A percentile compares a stretch with the other conserved stretches of the same genome.
phyloP scores from a whole-genome alignment of 2,329 filamentous ascomycete species.

The Xylariaceae sp. region DNA sequence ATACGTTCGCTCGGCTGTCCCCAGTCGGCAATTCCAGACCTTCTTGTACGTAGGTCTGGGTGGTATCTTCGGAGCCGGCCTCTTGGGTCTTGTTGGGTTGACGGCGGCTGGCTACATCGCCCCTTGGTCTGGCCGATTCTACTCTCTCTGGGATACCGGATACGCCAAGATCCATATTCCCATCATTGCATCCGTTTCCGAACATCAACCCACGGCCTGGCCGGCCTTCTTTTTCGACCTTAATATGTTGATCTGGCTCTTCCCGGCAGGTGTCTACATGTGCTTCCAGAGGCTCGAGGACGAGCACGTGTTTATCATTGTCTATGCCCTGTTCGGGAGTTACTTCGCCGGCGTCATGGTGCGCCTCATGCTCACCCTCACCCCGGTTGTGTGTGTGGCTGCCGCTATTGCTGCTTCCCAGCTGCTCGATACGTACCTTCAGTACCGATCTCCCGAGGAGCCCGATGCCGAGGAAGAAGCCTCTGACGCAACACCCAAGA shows the following conservation, averaged over 20 bases:
- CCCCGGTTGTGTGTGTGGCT: slow-evolving; percentile 91
- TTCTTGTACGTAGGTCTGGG: slow-evolving; percentile 74
- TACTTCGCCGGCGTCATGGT: slow-evolving; percentile 99
- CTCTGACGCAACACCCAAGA: slow-evolving; percentile 52
- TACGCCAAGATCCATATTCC: slow-evolving; percentile 99
- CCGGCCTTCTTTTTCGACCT: slow-evolving; percentile 99
- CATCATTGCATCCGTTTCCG: slow-evolving; percentile 98
- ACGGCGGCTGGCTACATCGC: slow-evolving; percentile 89
- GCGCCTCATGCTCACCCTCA: slow-evolving; percentile 94
- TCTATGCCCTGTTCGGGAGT: slow-evolving; percentile 92
- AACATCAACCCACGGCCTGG: slow-evolving; percentile 98
- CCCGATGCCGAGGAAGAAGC: slow-evolving; percentile 41
- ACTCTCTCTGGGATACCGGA: slow-evolving; percentile 97
- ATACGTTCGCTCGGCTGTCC: slow-evolving; percentile 81
- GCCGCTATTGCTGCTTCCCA: slow-evolving; percentile 83
- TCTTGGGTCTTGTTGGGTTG: slow-evolving; percentile 74
- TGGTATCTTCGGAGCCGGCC: slow-evolving; percentile 64
- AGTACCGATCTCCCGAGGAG: slow-evolving; percentile 55
- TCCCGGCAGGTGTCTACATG: slow-evolving; percentile 96
- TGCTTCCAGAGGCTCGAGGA: slow-evolving; percentile 92
- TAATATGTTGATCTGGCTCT: slow-evolving; percentile 97
- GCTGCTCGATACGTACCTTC: slow-evolving; percentile 81
- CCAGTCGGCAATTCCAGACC: slow-evolving; percentile 89
- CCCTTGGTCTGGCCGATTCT: slow-evolving; percentile 97
- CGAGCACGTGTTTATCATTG: slow-evolving; percentile 96